Base-by-base conservation (phyloP, 306 rosid genomes). In the Vigna mungo region DNA sequence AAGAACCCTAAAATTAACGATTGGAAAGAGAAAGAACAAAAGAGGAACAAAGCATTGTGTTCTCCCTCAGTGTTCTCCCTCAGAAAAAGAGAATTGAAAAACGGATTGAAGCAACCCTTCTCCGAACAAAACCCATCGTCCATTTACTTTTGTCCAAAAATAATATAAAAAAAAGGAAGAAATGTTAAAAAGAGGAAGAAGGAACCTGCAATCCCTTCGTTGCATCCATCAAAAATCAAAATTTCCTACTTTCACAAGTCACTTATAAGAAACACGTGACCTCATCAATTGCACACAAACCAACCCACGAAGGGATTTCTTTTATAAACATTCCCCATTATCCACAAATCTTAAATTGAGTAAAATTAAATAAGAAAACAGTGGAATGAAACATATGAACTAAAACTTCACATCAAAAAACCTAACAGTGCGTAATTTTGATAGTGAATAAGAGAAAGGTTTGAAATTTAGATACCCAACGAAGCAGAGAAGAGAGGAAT, bases 181-280 rank as follows among this genome's bases (percentile, higher is more conserved):
- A n/a, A n/a, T n/a, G n/a, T n/a, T n/a, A n/a, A n/a, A n/a, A n/a
- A n/a, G n/a, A n/a, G n/a, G n/a, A n/a, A n/a, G n/a, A n/a, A n/a
- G 69, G 36, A 71, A 61, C 77, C 67, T 84, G 83, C 54, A 27
- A 20, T 84, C 78, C 87, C 48, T 77, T 82, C 32, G 54, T 21
- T 14, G 63, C 67, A 82, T 87, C 93, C 98, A 94, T 94, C 66
- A 25, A 72, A 64, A 82, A 56, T 52, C 52, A 65, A 72, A 83
- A 62, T 53, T 58, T 0, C 85, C 84, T 87, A 54, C 82, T 75
- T 4, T 34, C 54, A 55, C 51, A 67, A 54, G 34, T 48, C 20
- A 74, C 53, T 76, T 14, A 18, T 77, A 61, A 80, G 47, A 61
- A 75, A 37, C 64, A 68, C 64, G 17, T 72, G 20, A 37, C 79